Evolutionary conservation across 768 basidiomycete species (phyloP).

Genomic region (Lentinula guzmanii): DNA sequence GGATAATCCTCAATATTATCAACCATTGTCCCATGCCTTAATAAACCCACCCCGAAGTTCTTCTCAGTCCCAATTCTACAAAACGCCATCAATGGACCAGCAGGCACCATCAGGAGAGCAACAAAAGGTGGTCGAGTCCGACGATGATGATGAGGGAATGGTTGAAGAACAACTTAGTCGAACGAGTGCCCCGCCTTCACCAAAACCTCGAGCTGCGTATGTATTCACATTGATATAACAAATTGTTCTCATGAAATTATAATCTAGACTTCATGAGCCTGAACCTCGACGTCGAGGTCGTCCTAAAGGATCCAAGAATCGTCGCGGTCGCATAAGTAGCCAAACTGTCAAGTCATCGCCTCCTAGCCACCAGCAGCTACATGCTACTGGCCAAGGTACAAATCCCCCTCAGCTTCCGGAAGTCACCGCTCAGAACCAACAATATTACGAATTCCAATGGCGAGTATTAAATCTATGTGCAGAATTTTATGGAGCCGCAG

Average conservation of each 20-base stretch:
- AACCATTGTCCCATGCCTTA: conserved; percentile 74
- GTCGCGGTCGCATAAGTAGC: conserved; percentile 37
- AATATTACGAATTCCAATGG: conserved; percentile 86
- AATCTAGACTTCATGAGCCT: conserved; percentile 15
- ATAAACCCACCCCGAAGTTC: conserved; percentile 39
- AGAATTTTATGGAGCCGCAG: conserved; percentile 82
- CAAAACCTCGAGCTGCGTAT: conserved; percentile 20
- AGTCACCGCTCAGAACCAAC: conserved; percentile 61
- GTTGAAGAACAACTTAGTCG: conserved; percentile 62
- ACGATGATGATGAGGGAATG: conserved; percentile 70
- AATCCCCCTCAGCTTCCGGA: conserved; percentile 22
- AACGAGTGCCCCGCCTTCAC: conserved; percentile 30
- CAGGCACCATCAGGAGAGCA: conserved; percentile 46
- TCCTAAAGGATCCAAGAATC: conserved; percentile 75
- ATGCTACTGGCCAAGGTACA: conserved; percentile 1
- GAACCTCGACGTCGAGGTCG: conserved; percentile 68
- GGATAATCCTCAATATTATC: conserved; percentile 77
- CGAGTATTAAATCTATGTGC: conserved; percentile 75
- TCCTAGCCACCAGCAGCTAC: background rate
- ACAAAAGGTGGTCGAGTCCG: conserved; percentile 55
- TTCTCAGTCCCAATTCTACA: conserved; percentile 6
- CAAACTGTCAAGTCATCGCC: conserved; percentile 8
- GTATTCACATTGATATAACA: background rate
- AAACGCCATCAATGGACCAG: conserved; percentile 36
- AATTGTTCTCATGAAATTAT: background rate